Percentiles rank a stretch among this genome's conserved stretches.
These are phyloP conservation scores for Tillandsia leiboldiana DNA, from an alignment of 176 grass and related monocot species.

Conservation along the genomic window DNA sequence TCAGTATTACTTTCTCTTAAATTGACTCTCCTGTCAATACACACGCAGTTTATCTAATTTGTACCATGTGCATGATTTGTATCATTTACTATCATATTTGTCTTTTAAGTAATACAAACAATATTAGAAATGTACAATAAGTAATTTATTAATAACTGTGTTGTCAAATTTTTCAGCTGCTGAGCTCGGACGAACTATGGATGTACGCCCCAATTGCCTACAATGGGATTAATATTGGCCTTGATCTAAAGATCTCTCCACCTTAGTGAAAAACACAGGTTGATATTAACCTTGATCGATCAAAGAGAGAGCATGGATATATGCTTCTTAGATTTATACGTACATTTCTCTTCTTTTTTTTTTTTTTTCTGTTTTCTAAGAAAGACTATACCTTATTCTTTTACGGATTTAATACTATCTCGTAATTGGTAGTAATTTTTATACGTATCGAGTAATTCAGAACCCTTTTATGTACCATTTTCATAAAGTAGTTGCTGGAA, in stretches of 20 bases:
- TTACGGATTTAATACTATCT: no score
- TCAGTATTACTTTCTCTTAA: no score
- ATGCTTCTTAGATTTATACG: neutral
- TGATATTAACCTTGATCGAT: neutral
- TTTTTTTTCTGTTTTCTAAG: no score
- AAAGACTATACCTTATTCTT: no score
- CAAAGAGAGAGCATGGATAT: neutral
- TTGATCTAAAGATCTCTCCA: constrained; percentile 50
- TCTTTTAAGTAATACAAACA: neutral
- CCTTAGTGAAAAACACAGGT: constrained; percentile 13
- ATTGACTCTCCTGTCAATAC: no score
- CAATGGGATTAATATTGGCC: constrained; percentile 65
- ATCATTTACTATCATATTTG: neutral
- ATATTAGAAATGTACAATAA: neutral
- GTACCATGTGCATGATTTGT: no score
- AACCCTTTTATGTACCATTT: neutral
- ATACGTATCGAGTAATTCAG: neutral
- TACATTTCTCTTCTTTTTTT: neutral
- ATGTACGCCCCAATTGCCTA: constrained; percentile 82
- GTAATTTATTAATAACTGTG: neutral
- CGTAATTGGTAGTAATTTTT: neutral
- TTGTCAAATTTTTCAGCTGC: constrained; percentile 32
- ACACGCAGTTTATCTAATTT: no score
- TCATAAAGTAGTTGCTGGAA: neutral
- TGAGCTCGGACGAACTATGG: constrained; percentile 75